phyloP scores from a whole-genome alignment of 139 green algal genomes.

The Chlorella sp. region DNA sequence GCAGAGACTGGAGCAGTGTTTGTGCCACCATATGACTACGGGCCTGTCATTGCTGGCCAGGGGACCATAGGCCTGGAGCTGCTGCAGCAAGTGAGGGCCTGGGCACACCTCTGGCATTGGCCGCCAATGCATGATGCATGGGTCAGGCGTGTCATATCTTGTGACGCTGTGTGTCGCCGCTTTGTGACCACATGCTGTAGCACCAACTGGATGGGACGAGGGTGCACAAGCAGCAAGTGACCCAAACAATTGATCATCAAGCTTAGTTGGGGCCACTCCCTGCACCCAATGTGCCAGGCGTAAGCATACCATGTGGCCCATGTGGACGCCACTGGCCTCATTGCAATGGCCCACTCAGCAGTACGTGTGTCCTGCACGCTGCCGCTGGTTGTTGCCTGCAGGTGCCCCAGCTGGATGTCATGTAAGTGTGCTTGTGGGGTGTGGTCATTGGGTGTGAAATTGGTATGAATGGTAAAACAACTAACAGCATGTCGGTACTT shows the following conservation, averaged over 20 bases:
- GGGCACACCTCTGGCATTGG: no score
- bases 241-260: no score
- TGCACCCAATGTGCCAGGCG: not conserved
- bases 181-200: not conserved
- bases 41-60: constrained; percentile 63
- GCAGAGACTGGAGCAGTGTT: constrained; percentile 53
- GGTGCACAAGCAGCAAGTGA: not conserved
- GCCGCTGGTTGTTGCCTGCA: no score
- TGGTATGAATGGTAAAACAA: no score
- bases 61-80: constrained; percentile 83
- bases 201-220: not conserved
- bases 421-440: no score
- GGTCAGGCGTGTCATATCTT: not conserved
- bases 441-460: no score
- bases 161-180: not conserved
- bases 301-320: not conserved
- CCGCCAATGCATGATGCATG: not conserved
- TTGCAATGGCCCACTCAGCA: not conserved
- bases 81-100: constrained; percentile 59
- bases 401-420: constrained; percentile 53
- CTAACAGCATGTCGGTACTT: no score
- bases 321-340: not conserved
- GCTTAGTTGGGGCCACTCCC: no score
- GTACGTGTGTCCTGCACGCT: no score
- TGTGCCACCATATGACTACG: constrained; percentile 75